phyloP scores from a whole-genome alignment of 169 alveolate genomes.

The Plasmodium coatneyi region DNA sequence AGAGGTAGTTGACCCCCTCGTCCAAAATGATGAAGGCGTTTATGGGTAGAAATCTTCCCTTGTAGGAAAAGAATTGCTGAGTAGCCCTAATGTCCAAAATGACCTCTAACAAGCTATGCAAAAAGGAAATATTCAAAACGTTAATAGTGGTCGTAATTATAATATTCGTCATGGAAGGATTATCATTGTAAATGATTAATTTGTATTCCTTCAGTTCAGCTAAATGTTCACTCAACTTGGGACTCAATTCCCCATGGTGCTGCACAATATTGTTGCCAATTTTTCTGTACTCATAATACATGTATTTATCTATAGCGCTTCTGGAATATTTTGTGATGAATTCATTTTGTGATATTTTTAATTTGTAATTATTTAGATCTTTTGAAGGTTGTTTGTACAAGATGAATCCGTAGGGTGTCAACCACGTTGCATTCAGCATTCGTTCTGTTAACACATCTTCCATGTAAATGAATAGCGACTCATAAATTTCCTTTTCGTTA shows the following conservation, averaged over 20 bases:
- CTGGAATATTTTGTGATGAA: slow-evolving; percentile 25
- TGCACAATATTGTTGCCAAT: background rate
- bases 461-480: background rate
- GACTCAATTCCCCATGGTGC: background rate
- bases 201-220: slow-evolving; percentile 23
- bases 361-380: background rate
- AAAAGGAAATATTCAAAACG: slow-evolving; percentile 53
- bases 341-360: slow-evolving; percentile 8
- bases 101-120: slow-evolving; percentile 49
- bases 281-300: slow-evolving; percentile 32
- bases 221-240: background rate
- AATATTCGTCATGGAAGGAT: slow-evolving; percentile 62
- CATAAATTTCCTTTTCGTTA: slow-evolving; percentile 44
- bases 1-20: slow-evolving; percentile 21
- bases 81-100: slow-evolving; percentile 35
- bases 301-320: slow-evolving; percentile 29
- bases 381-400: background rate
- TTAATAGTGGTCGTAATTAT: slow-evolving; percentile 46
- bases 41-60: slow-evolving; percentile 30
- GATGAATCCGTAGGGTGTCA: slow-evolving; percentile 39
- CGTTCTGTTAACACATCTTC: slow-evolving; percentile 45
- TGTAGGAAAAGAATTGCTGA: slow-evolving; percentile 53
- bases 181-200: slow-evolving; percentile 58
- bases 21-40: slow-evolving; percentile 28
- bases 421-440: slow-evolving; percentile 22